These are phyloP conservation scores for Torulaspora maleeae DNA, from an alignment of 805 yeast genomes.

Conservation along the genomic window DNA sequence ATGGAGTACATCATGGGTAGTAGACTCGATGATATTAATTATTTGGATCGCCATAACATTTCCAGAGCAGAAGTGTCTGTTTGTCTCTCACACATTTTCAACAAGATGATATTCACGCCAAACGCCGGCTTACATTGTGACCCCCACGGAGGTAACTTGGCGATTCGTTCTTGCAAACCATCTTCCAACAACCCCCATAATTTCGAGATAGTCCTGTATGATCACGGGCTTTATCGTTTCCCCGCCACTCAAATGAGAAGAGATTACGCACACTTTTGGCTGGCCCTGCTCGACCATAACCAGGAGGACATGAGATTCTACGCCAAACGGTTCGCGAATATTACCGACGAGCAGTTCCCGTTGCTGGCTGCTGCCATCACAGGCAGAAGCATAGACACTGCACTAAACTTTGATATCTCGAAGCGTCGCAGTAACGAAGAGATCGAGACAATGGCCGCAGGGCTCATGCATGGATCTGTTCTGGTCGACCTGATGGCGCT, in stretches of 20 bases:
- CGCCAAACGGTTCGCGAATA: conserved; percentile 74
- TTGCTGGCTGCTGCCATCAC: conserved; percentile 91
- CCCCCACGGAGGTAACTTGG: conserved; percentile 96
- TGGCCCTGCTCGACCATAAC: conserved; percentile 73
- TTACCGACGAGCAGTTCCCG: conserved; percentile 71
- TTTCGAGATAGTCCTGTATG: conserved; percentile 87
- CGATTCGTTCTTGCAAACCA: conserved; percentile 51
- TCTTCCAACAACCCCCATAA: conserved; percentile 48
- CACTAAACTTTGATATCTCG: conserved; percentile 58
- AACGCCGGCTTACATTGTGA: conserved; percentile 93
- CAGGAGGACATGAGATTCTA: conserved; percentile 61
- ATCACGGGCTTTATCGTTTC: conserved; percentile 89
- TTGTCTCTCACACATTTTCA: conserved; percentile 85
- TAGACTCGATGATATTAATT: conserved; percentile 71
- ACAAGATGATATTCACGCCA: conserved; percentile 93
- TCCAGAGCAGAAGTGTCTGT: conserved; percentile 73
- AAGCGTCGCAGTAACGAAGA: conserved; percentile 57
- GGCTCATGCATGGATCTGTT: conserved; percentile 57
- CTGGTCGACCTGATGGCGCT: conserved; percentile 74
- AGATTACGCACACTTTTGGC: conserved; percentile 88
- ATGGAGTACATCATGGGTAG: conserved; percentile 87
- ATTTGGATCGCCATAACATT: conserved; percentile 57
- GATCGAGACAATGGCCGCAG: conserved; percentile 58
- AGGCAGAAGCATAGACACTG: conserved; percentile 81
- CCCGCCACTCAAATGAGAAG: conserved; percentile 73